These are phyloP conservation scores for Bacidia rubella DNA, from an alignment of 495 filamentous ascomycete genomes.

Conservation along the genomic window DNA sequence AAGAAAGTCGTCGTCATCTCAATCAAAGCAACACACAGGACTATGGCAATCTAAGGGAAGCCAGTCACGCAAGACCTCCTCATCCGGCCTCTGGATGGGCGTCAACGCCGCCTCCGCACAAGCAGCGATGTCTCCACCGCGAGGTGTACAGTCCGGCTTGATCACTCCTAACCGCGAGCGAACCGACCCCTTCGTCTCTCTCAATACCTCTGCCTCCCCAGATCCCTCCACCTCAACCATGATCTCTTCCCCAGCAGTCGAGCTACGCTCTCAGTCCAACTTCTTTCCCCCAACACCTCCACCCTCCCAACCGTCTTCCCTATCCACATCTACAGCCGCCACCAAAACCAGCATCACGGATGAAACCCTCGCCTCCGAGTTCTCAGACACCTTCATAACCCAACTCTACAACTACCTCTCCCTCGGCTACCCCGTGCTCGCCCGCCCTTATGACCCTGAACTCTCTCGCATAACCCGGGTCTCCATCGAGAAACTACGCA, in stretches of 20 bases:
- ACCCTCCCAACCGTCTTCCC: neutral
- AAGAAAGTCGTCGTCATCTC: constrained; percentile 23
- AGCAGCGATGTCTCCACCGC: constrained; percentile 1
- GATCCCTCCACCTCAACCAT: neutral
- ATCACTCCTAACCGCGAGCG: constrained; percentile 17
- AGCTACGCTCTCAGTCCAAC: neutral
- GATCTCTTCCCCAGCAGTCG: neutral
- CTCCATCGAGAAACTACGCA: constrained; percentile 47
- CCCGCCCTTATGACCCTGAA: constrained; percentile 69
- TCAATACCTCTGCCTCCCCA: neutral
- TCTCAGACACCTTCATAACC: constrained; percentile 72
- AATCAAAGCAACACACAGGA: constrained; percentile 19
- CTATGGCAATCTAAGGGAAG: constrained; percentile 29
- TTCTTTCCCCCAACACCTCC: constrained; percentile 11
- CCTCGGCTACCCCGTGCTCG: constrained; percentile 74
- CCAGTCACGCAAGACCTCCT: constrained; percentile 22
- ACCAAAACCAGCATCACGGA: constrained; percentile 36
- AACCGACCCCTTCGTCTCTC: constrained; percentile 11
- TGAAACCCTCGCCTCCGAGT: constrained; percentile 48
- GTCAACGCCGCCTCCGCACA: constrained; percentile 23
- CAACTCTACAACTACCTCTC: constrained; percentile 95
- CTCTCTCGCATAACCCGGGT: constrained; percentile 64
- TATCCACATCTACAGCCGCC: constrained; percentile 19
- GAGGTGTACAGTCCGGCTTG: constrained; percentile 13
- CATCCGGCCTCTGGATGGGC: constrained; percentile 57